Evolutionary conservation across 805 yeast species (phyloP).

Genomic region (Pichia ethanolica): DNA sequence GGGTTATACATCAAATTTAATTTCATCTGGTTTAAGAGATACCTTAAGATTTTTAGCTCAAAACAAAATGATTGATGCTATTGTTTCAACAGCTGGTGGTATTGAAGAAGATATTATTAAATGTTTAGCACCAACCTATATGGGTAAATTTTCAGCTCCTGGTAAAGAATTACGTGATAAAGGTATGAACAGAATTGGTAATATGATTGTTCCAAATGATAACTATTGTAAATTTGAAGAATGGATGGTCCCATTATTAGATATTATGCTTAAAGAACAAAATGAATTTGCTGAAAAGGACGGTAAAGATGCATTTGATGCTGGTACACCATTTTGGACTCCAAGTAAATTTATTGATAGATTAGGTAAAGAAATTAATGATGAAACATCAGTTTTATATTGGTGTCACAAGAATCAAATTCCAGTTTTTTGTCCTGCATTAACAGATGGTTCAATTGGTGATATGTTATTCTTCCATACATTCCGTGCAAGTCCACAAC

Average conservation of each 20-base stretch:
- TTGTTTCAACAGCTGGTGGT: conserved; percentile 98
- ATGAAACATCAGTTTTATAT: conserved; percentile 86
- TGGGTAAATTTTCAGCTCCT: conserved; percentile 82
- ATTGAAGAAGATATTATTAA: conserved; percentile 96
- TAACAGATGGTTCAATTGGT: conserved; percentile 97
- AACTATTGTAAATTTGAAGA: conserved; percentile 97
- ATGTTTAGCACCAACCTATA: conserved; percentile 90
- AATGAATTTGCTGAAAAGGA: conserved; percentile 50
- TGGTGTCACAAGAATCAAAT: conserved; percentile 98
- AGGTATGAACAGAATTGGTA: conserved; percentile 98
- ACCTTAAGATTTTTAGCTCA: conserved; percentile 85
- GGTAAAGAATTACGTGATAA: conserved; percentile 83
- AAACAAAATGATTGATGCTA: conserved; percentile 88
- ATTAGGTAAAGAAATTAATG: conserved; percentile 89
- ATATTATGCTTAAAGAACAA: conserved; percentile 83
- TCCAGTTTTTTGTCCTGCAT: conserved; percentile 95
- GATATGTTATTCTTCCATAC: conserved; percentile 99
- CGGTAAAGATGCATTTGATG: conserved; percentile 53
- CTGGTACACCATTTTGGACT: conserved; percentile 77
- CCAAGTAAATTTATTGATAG: conserved; percentile 91
- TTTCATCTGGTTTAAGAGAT: conserved; percentile 90
- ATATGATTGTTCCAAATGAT: conserved; percentile 93
- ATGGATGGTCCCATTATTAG: conserved; percentile 95
- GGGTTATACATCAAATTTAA: conserved; percentile 95
- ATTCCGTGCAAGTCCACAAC: conserved; percentile 86